Conservation (phyloP, 768 basidiomycete genomes). For the Trichaptum fuscoviolaceum region DNA sequence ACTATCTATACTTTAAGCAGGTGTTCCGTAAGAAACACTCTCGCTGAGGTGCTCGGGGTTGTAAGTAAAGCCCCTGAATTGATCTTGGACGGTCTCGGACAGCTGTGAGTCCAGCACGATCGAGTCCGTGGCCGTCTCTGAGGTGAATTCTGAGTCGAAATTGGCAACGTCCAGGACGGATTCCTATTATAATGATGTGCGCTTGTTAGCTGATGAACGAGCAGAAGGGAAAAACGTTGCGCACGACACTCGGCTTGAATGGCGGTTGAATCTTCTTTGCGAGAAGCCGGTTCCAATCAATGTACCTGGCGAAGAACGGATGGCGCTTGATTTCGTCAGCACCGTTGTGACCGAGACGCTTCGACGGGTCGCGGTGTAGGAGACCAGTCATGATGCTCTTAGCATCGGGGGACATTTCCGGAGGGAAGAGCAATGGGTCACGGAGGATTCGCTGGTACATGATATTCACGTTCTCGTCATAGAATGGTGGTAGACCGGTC, state of each 20-base stretch:
- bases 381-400: slow-evolving; percentile 84
- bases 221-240: slow-evolving; percentile 23
- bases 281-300: slow-evolving; percentile 87
- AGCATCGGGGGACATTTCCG: slow-evolving; percentile 85
- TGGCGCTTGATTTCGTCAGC: slow-evolving; percentile 96
- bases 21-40: slow-evolving; percentile 60
- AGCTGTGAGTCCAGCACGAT: slow-evolving; percentile 91
- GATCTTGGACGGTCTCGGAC: slow-evolving; percentile 95
- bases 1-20: slow-evolving; percentile 14
- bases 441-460: slow-evolving; percentile 96
- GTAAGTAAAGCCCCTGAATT: slow-evolving; percentile 89
- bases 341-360: slow-evolving; percentile 85
- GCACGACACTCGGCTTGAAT: slow-evolving; percentile 94
- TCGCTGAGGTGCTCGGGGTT: slow-evolving; percentile 84
- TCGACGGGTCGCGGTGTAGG: slow-evolving; percentile 81
- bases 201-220: not conserved
- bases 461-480: slow-evolving; percentile 96
- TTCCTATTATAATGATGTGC: slow-evolving; percentile 42
- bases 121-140: slow-evolving; percentile 90
- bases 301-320: slow-evolving; percentile 90
- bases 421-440: slow-evolving; percentile 89
- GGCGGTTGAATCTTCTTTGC: slow-evolving; percentile 96
- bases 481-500: slow-evolving; percentile 97
- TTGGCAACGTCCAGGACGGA: slow-evolving; percentile 92
- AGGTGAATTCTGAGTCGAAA: slow-evolving; percentile 97